Percentiles rank a stretch among this genome's conserved stretches.
Conservation (phyloP, 202 grass and related monocot genomes). For the Setaria viridis region DNA sequence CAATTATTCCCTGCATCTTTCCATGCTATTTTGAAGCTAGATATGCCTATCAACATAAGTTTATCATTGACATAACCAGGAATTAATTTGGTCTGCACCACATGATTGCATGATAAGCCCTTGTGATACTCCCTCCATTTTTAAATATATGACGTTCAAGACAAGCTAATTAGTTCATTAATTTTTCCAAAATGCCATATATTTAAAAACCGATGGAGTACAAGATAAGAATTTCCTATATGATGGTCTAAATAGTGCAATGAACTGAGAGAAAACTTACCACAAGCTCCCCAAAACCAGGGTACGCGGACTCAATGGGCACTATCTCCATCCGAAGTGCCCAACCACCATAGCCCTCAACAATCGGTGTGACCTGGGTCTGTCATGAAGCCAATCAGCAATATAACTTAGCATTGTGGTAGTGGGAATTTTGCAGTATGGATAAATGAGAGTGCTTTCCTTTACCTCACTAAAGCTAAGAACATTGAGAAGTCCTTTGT, state of each 20-base stretch:
- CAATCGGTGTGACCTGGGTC: constrained; percentile 96
- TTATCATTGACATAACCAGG: constrained; percentile 1
- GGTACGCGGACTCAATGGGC: constrained; percentile 97
- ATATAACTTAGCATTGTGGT: constrained; percentile 6
- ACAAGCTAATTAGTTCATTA: neutral
- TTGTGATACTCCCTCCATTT: neutral
- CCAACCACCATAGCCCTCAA: constrained; percentile 99
- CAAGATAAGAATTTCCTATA: neutral
- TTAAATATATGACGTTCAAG: neutral
- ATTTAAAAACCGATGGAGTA: neutral
- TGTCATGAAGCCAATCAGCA: constrained; percentile 52
- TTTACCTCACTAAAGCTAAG: constrained; percentile 94
- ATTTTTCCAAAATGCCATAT: neutral
- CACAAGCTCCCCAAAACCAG: constrained; percentile 89
- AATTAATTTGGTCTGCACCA: neutral
- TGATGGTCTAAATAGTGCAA: neutral
- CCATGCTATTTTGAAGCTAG: constrained; percentile 20
- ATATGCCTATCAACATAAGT: neutral
- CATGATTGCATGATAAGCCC: constrained; percentile 7
- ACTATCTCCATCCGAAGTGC: constrained; percentile 93
- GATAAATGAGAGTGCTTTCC: constrained; percentile 8
- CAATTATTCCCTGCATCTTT: neutral
- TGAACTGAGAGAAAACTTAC: constrained; percentile 57
- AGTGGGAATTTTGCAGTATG: neutral
- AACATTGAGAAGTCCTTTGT: constrained; percentile 78